These are phyloP conservation scores for Mycena alexandri DNA, from an alignment of 768 basidiomycete species.

Conservation along the genomic window DNA sequence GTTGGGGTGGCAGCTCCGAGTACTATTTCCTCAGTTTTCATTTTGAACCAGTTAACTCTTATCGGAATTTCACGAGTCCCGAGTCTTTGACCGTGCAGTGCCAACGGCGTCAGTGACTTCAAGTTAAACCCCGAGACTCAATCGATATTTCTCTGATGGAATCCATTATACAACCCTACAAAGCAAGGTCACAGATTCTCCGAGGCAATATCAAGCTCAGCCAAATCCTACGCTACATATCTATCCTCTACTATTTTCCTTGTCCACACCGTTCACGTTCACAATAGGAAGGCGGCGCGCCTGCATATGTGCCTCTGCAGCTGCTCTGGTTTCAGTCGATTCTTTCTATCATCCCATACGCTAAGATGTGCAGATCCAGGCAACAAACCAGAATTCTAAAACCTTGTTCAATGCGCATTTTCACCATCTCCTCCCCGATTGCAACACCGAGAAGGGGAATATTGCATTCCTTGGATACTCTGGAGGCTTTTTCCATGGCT, in stretches of 20 bases:
- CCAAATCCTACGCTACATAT: no score
- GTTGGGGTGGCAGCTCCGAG: no score
- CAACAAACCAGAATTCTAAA: constrained; percentile 14
- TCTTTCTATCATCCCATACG: constrained; percentile 9
- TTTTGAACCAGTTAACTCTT: no score
- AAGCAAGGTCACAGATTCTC: no score
- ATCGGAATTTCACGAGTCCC: no score
- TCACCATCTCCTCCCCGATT: constrained; percentile 18
- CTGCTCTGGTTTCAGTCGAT: neutral
- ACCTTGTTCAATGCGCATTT: constrained; percentile 28
- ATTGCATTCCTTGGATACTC: neutral
- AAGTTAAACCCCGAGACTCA: no score
- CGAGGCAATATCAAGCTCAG: no score
- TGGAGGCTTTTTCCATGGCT: constrained; percentile 18
- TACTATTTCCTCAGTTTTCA: no score
- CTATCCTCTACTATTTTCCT: neutral
- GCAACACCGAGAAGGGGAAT: constrained; percentile 23
- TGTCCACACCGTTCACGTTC: neutral
- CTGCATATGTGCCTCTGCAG: constrained; percentile 25
- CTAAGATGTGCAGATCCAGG: constrained; percentile 23
- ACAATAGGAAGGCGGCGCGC: neutral
- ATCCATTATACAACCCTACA: no score
- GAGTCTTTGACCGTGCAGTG: no score
- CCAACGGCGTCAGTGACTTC: no score
- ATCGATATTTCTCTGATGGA: no score